These are phyloP conservation scores for Nicotiana tabacum DNA, from an alignment of 257 asterid species.

Conservation along the genomic window DNA sequence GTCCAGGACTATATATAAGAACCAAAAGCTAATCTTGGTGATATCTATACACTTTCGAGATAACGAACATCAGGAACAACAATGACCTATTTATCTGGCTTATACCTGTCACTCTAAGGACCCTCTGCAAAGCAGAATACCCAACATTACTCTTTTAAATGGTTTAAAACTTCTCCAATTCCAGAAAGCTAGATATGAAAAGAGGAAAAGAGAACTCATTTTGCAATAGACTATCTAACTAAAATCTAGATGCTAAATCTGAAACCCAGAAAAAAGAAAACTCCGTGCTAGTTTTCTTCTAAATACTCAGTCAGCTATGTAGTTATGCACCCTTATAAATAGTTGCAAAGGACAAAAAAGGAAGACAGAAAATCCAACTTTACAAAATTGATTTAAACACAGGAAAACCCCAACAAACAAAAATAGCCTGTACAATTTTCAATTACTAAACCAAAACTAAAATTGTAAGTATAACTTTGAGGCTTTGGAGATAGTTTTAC, in stretches of 20 bases:
- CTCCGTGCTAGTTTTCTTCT: neutral
- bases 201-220: neutral
- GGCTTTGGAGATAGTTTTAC: neutral
- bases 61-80: neutral
- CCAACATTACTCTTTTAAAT: neutral
- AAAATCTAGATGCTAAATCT: neutral
- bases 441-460: neutral
- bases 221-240: slow-evolving; percentile 2
- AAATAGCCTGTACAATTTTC: neutral
- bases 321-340: neutral
- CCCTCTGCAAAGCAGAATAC: neutral
- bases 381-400: neutral
- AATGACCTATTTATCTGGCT: neutral
- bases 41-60: neutral
- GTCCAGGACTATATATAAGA: neutral
- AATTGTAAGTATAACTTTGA: neutral
- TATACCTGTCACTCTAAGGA: neutral
- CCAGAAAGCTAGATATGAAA: neutral
- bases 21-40: neutral
- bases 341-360: neutral
- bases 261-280: neutral
- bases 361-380: neutral
- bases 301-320: neutral
- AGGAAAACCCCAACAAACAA: neutral
- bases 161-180: neutral